Evolutionary conservation across 2,329 filamentous ascomycete species (phyloP), one percentile per base, ranked within the genome.

Genomic region (Paecilomyces niveus): DNA sequence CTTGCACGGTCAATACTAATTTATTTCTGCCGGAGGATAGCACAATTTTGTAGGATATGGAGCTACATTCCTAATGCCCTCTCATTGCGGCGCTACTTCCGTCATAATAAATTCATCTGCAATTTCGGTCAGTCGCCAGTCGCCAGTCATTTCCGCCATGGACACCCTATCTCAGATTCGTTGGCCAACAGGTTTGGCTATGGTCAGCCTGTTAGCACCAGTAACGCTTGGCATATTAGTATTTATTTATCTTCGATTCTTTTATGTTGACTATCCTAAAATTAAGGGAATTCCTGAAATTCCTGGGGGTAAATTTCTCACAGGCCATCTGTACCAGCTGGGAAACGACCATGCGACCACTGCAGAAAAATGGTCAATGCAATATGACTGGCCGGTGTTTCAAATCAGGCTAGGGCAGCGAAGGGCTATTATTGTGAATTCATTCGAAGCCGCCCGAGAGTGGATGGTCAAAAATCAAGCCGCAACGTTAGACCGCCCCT

Each of bases 301-400:
- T 49, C 57, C 59, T 11, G 53, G 57, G 3, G 59, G 53, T 10
- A 54, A 51, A 8, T 15, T 56, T 15, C 29, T 60, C n/a, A n/a
- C 26, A 10, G 59, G 59, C 13, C 59, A 60, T 59, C 35, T 60
- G 21, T 58, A 59, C 35, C 21, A 56, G 53, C 49, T 60, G 26
- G 59, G 59, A 13, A 54, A 55, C 45, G 59, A 60, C 57, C 59
- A 60, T 60, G 59, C 59, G 18, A 60, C 57, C n/a, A 56, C 57
- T 1, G 39, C 54, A 11, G 53, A 60, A 51, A 49, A 26, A 18
- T 60, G 59, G 59, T 33, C 57, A n/a, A 22, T 13, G 22, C 45
- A 55, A 33, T 56, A 60, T 51, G 53, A 39, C 18, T 60, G 59
- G 59, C 53, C 59, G 15, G 54, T 56, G 1, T 60, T 60, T 49